phyloP scores from a whole-genome alignment of 306 rosid genomes.

The Senna tora region DNA sequence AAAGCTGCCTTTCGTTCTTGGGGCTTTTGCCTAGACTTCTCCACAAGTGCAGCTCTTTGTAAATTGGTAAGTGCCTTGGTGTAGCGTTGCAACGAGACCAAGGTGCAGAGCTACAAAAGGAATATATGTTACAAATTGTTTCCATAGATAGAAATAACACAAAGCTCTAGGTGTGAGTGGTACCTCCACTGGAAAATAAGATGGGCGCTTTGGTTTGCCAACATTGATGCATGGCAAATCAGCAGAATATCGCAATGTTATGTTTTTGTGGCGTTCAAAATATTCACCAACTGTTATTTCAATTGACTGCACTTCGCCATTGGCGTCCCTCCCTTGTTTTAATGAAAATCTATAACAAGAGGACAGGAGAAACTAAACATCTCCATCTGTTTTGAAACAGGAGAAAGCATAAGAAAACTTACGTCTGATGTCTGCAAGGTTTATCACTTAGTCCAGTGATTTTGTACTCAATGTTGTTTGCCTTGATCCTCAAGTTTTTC shows the following conservation, averaged over 20 bases:
- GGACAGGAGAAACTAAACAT: background rate
- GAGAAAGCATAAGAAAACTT: conserved; percentile 13
- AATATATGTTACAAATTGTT: background rate
- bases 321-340: conserved; percentile 32
- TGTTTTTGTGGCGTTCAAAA: conserved; percentile 25
- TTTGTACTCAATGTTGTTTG: conserved; percentile 47
- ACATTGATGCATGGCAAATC: conserved; percentile 59
- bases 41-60: conserved; percentile 54
- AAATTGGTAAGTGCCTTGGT: conserved; percentile 48
- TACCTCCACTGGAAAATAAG: conserved; percentile 54
- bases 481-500: conserved; percentile 49
- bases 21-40: conserved; percentile 52
- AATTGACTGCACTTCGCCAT: conserved; percentile 37
- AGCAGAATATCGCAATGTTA: conserved; percentile 35
- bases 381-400: background rate
- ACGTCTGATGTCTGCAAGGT: conserved; percentile 51
- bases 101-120: conserved; percentile 44
- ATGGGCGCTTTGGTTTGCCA: conserved; percentile 52
- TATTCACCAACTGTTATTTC: conserved; percentile 49
- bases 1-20: conserved; percentile 40
- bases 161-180: background rate
- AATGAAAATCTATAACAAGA: conserved; percentile 29
- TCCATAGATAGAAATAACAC: background rate
- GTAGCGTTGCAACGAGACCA: conserved; percentile 56
- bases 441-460: conserved; percentile 59